Evolutionary conservation across 768 basidiomycete species (phyloP).

Genomic region (Phylloporus rhodoxanthus): DNA sequence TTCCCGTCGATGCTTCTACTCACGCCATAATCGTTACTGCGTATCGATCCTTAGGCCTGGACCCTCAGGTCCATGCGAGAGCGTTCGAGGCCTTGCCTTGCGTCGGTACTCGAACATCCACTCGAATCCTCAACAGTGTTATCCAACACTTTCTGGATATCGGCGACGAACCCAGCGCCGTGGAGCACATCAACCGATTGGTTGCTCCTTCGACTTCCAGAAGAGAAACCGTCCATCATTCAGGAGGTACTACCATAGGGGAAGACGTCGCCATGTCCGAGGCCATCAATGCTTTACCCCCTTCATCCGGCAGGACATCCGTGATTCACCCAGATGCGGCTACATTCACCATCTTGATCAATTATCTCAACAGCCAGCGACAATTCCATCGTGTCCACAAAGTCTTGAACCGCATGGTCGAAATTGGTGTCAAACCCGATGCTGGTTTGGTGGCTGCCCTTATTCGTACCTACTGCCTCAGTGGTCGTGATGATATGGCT

Average conservation of each 20-base stretch:
- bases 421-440: constrained; percentile 40
- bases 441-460: constrained; percentile 46
- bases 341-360: constrained; percentile 62
- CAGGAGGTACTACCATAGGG: constrained; percentile 25
- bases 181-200: constrained; percentile 48
- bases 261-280: constrained; percentile 25
- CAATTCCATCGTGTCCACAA: constrained; percentile 42
- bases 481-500: constrained; percentile 44
- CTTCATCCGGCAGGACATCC: constrained; percentile 3
- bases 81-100: constrained; percentile 44
- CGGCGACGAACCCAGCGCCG: constrained; percentile 43
- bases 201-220: constrained; percentile 35
- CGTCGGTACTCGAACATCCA: constrained; percentile 37
- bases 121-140: constrained; percentile 64
- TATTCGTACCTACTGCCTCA: constrained; percentile 49
- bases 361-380: constrained; percentile 41
- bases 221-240: constrained; percentile 15
- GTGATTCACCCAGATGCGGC: constrained; percentile 43
- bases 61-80: constrained; percentile 46
- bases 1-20: constrained; percentile 50
- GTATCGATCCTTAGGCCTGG: constrained; percentile 56
- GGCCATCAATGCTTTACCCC: not conserved
- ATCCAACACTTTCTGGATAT: constrained; percentile 55
- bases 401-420: constrained; percentile 44
- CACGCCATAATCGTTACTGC: constrained; percentile 52